Base-by-base conservation (phyloP, 2,329 filamentous ascomycete species). In the Aspergillus sp. region DNA sequence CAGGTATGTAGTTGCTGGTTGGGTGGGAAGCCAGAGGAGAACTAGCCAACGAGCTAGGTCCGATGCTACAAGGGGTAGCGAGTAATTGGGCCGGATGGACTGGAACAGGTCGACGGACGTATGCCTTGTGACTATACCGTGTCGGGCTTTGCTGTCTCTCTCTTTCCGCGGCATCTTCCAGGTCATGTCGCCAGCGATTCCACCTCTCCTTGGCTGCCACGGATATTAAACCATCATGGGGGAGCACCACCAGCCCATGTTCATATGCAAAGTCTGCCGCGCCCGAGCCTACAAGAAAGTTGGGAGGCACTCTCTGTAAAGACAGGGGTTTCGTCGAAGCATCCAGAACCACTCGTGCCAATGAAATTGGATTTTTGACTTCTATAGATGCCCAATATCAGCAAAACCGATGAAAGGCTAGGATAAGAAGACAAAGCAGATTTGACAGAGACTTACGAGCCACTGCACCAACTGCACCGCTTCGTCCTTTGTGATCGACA, bases 401-500 rank as follows among this genome's bases (percentile, higher is more conserved):
- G 41, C 33, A 33, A 36, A 19, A 4, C 8, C 5, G 7, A 6
- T 9, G 2, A 11, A 39, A 5, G 12, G 30, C 19, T 19, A 8
- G n/a, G n/a, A 27, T n/a, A 26, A 31, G 10, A 35, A 36, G 42
- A 32, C 43, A 33, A 30, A 32, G 26, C 33, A 33, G 37, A 34
- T 12, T 77, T 38, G 37, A 26, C 11, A 27, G 12, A n/a, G 40
- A 51, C 88, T 65, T 73, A 96, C 91, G 86, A 49, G 88, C 80
- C 35, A 93, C 88, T 35, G 93, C 91, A 53, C 93, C 94, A 53
- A 89, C 94, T 34, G 90, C 93, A 53, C 93, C 93, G 64, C 91
- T 97, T 51, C 90, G 83, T 34, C 94, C 93, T 40, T 85, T 73
- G 62, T 97, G 87, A 59, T 98, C 90, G 33, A 98, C 86, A 42